Conservation (phyloP, 768 basidiomycete species). For the Boletus rex-veris region DNA sequence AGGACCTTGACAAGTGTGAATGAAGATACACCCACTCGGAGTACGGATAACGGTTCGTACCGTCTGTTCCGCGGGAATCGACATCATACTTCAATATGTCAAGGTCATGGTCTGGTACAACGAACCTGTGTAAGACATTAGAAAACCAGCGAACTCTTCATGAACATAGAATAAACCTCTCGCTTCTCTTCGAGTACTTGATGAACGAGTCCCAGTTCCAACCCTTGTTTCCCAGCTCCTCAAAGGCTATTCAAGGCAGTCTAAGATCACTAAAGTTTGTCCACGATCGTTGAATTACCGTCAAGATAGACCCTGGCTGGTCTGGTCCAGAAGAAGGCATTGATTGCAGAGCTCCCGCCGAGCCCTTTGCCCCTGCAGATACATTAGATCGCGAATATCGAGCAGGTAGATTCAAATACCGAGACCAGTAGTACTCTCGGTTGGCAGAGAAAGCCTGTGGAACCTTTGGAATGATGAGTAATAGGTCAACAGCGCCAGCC, state of each 20-base stretch:
- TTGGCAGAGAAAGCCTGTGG: not conserved
- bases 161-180: not conserved
- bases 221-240: not conserved
- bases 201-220: constrained; percentile 4
- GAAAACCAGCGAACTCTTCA: not conserved
- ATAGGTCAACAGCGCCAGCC: not conserved
- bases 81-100: constrained; percentile 1
- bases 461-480: not conserved
- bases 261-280: not conserved
- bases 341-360: constrained; percentile 1
- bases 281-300: not conserved
- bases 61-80: not conserved
- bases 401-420: not conserved
- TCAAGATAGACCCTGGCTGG: not conserved
- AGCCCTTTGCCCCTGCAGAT: not conserved
- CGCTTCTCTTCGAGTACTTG: constrained; percentile 4
- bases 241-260: not conserved
- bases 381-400: not conserved
- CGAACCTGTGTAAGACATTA: not conserved
- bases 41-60: not conserved
- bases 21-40: not conserved
- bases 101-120: constrained; percentile 1
- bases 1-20: not conserved
- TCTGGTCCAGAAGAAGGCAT: not conserved
- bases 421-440: not conserved